Percentiles rank a stretch among this genome's conserved stretches.
phyloP scores from a whole-genome alignment of 2,329 filamentous ascomycete species.

The Ophiostoma tasmaniense region DNA sequence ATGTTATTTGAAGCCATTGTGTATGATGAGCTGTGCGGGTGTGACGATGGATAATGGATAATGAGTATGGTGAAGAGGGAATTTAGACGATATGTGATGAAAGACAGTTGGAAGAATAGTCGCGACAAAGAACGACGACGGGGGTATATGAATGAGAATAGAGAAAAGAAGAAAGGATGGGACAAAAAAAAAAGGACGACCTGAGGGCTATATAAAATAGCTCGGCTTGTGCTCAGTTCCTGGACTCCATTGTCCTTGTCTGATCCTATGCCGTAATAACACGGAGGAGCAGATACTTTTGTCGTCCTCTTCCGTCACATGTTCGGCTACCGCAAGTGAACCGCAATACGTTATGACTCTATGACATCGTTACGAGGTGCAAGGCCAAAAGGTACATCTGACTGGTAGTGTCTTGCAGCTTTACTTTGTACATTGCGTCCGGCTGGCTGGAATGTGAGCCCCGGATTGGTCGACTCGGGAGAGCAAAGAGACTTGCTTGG shows the following conservation, averaged over 20 bases:
- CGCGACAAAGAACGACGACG: background rate
- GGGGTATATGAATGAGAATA: background rate
- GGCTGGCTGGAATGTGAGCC: constrained; percentile 2
- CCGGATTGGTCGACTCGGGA: constrained; percentile 3
- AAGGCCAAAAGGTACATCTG: background rate
- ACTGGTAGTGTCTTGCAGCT: background rate
- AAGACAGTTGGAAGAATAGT: background rate
- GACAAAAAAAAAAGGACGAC: background rate
- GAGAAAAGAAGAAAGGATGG: background rate
- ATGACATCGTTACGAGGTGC: background rate
- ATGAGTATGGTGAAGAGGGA: background rate
- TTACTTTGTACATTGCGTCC: background rate
- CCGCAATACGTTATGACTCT: constrained; percentile 2
- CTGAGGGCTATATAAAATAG: constrained; percentile 15
- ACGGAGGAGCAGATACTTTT: background rate
- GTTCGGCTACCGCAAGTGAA: constrained; percentile 17
- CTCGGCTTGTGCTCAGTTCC: constrained; percentile 4
- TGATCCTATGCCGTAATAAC: too few species aligned
- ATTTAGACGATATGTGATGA: background rate
- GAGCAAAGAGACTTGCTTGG: background rate
- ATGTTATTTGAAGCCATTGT: constrained; percentile 55
- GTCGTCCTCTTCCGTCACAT: constrained; percentile 19
- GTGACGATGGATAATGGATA: background rate
- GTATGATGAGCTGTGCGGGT: constrained; percentile 9
- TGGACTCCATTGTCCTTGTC: background rate